Evolutionary conservation across 2,329 filamentous ascomycete species (phyloP), one percentile per base, ranked within the genome.

Genomic region (Hymenoscyphus infarciens): DNA sequence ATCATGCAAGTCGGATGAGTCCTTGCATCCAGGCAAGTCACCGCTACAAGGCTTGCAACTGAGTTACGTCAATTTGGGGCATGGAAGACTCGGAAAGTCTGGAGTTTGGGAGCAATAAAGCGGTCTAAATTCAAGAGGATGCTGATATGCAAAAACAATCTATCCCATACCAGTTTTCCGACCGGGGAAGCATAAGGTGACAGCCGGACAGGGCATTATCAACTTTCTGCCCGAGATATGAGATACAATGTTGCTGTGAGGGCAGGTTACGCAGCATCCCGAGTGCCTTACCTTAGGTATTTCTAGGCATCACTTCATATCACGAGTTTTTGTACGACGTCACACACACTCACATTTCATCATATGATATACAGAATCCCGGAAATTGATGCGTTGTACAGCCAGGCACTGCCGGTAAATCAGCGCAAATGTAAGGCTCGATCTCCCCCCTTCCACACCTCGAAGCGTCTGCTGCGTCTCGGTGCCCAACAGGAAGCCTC

Each of bases 341-440:
- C 66, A 70, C 64, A 63, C 45, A 63, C 39, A 59, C 55, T 67
- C 66, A 70, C 63, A 63, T 45, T 63, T 45, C 55, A 65, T 61
- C 54, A 60, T 60, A 60, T 64, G 62, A 63, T 65, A 68, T 65
- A 60, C 66, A 67, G 63, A 61, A 60, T 59, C 54, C 58, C 66
- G 76, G 75, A 74, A 72, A 73, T 60, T 75, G 75, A 77, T 82
- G 81, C 75, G 80, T 79, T 83, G 81, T 82, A 77, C 80, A 79
- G 61, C 66, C 62, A 68, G 61, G 67, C 60, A 61, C 19, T 29
- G 42, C 35, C 11, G 29, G 31, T 10, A 33, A 59, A 66, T 68
- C 65, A 31, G 29, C 5, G 29, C 7, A 31, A 31, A 31, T 31
- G 29, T 72, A 68, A 71, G 71, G 68, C 69, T 72, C 66, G 42